These are phyloP conservation scores for Fragilaria radians DNA, from an alignment of 108 stramenopile species.

Conservation along the genomic window DNA sequence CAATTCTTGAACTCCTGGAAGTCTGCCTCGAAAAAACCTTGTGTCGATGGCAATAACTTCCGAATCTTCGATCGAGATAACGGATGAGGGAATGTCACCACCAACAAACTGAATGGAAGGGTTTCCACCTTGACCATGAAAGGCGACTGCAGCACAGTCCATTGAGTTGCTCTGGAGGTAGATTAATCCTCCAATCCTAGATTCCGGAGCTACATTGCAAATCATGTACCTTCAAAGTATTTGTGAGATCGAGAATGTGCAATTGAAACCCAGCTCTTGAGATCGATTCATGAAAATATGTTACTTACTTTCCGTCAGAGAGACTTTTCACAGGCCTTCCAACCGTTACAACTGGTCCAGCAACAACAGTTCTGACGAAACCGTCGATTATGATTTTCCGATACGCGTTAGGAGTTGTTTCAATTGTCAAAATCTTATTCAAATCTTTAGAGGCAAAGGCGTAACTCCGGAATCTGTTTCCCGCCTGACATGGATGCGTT, in stretches of 20 bases:
- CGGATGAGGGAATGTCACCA: not conserved
- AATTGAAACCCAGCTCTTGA: not conserved
- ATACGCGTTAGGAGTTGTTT: not conserved
- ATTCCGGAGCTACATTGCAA: too few relatives aligned
- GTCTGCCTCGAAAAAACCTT: not conserved
- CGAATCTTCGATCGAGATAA: not conserved
- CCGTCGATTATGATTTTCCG: not conserved
- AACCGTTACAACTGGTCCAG: not conserved
- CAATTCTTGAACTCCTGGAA: not conserved
- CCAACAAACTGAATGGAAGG: not conserved
- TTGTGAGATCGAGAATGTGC: not conserved
- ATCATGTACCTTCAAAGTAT: not conserved
- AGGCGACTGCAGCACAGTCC: not conserved
- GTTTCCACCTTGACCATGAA: not conserved
- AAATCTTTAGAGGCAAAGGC: not conserved
- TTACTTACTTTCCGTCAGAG: not conserved
- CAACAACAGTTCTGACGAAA: not conserved
- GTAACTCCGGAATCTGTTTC: constrained; percentile 19
- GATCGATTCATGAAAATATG: not conserved
- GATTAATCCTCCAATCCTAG: not conserved
- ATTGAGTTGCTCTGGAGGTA: not conserved
- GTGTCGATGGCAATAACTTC: not conserved
- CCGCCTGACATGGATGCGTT: constrained; percentile 21
- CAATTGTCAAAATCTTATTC: not conserved
- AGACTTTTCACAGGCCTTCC: not conserved